Conservation (phyloP, 2,329 filamentous ascomycete species). For the Incumbomyces delicatus region DNA sequence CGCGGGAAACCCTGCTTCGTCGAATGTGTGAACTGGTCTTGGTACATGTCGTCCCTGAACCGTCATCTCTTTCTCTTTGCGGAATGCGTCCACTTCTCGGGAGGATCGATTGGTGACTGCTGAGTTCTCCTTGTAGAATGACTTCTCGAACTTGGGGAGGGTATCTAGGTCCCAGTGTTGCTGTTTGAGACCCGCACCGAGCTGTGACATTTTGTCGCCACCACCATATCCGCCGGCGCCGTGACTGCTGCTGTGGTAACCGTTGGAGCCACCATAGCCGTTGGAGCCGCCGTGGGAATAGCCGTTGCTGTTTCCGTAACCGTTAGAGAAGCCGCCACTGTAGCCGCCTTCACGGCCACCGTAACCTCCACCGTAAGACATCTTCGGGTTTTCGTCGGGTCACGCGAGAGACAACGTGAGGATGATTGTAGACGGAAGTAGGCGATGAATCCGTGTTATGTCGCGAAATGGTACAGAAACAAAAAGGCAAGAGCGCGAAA, state of each 20-base stretch:
- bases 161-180: constrained; percentile 75
- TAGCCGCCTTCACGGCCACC: constrained; percentile 48
- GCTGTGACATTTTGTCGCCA: constrained; percentile 87
- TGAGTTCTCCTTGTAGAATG: constrained; percentile 94
- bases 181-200: constrained; percentile 77
- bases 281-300: constrained; percentile 40
- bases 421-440: background rate
- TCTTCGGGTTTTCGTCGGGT: constrained; percentile 31
- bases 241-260: constrained; percentile 34
- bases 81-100: constrained; percentile 79
- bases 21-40: constrained; percentile 91
- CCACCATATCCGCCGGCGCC: constrained; percentile 46
- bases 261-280: constrained; percentile 40
- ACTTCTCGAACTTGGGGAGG: constrained; percentile 96
- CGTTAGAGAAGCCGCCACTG: constrained; percentile 22
- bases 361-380: constrained; percentile 57
- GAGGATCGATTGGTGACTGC: constrained; percentile 64
- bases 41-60: constrained; percentile 72
- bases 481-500: too few species aligned
- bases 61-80: constrained; percentile 73
- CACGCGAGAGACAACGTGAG: too few species aligned
- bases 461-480: too few species aligned
- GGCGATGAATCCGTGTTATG: background rate
- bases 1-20: constrained; percentile 90
- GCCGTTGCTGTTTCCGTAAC: constrained; percentile 29